Evolutionary conservation across 2,329 filamentous ascomycete genomes (phyloP), one percentile per base, ranked within the genome.

Genomic region (Aspergillus arachidicola): DNA sequence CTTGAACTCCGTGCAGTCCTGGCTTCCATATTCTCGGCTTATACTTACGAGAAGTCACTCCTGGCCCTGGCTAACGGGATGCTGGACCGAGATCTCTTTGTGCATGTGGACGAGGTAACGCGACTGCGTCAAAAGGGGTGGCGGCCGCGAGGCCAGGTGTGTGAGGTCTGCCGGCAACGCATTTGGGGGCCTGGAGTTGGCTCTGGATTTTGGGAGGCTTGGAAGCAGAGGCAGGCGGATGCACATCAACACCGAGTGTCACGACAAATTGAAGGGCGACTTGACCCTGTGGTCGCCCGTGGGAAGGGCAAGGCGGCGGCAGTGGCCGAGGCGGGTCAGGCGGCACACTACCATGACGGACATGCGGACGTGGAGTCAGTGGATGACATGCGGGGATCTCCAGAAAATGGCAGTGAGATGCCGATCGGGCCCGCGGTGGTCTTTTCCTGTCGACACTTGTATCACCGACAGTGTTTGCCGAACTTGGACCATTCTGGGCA

Each of bases 1-100:
- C 90, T 92, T 1, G 93, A 98, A 74, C 85, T 99, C 3, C 90
- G 95, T 51, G 87, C 87, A 7, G 94, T 98, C 0, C 85, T 99
- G 2, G 84, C 88, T 1, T 95, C 94, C 14, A 94, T 99, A 60
- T 98, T 99, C 79, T 89, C 94, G 0, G 94, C 95, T 0, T 99
- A 99, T 75, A 90, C 93, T 0, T 97, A 98, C 75, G 95, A 99
- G 77, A 92, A 94, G 75, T 94, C 91, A 0, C 91, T 99, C 19
- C 85, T 99, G 23, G 85, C 86, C 1, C 86, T 99, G 3, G 93
- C 95, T 0, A 96, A 94, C 75, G 86, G 90, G 4, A 88, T 99
- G 61, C 84, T 99, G 0, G 94, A 96, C 66, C 90, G 93, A 69
- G 95, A 95, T 71, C 84, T 97, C 6, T 99, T 98, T 72, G 86